Evolutionary conservation across 2,329 filamentous ascomycete genomes (phyloP).

Genomic region (Coleophoma eucalyptorum): DNA sequence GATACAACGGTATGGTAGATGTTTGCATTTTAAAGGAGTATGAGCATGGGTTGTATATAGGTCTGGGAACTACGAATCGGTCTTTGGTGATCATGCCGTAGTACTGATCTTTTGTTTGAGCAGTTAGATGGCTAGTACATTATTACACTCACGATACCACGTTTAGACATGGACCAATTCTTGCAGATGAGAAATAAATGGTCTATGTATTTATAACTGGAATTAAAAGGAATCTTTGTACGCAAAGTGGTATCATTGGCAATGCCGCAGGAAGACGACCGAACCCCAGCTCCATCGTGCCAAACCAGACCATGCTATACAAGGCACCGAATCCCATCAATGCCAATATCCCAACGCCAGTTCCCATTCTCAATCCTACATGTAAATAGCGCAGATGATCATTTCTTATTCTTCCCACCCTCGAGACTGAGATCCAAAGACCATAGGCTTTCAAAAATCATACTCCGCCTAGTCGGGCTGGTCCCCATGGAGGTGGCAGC

Average conservation of each 20-base stretch:
- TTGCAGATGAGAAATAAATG: no score
- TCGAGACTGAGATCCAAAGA: constrained; percentile 55
- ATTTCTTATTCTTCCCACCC: constrained; percentile 28
- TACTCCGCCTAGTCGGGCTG: constrained; percentile 40
- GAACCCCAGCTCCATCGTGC: constrained; percentile 1
- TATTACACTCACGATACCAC: no score
- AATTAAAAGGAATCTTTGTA: neutral
- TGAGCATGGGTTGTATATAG: no score
- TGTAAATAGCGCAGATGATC: neutral
- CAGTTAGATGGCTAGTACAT: no score
- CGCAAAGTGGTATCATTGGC: constrained; percentile 15
- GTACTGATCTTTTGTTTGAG: no score
- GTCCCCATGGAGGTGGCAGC: constrained; percentile 9
- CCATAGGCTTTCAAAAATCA: constrained; percentile 62
- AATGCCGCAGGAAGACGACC: constrained; percentile 1
- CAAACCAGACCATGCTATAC: neutral
- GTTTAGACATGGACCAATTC: no score
- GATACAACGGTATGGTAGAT: no score
- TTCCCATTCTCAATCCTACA: constrained; percentile 2
- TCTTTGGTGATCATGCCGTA: no score
- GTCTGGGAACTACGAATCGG: no score
- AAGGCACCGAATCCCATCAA: neutral
- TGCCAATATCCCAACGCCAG: neutral
- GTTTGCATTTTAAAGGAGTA: no score
- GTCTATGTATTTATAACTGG: no score